Evolutionary conservation across 768 basidiomycete genomes (phyloP), one percentile per base, ranked within the genome.

Genomic region (Kwoniella dejecticola): DNA sequence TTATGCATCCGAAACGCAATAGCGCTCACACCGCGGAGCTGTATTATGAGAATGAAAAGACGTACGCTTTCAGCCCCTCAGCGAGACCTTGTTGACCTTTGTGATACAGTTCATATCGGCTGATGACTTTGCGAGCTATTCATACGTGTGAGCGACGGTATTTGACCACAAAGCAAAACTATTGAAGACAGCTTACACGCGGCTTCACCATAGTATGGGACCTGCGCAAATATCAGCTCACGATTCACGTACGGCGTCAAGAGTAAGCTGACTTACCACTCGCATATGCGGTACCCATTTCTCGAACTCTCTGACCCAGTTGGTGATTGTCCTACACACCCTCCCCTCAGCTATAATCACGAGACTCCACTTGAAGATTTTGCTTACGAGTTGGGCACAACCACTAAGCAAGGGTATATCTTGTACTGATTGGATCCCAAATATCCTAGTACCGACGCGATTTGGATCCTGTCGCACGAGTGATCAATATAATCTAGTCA

Each of bases 291-390:
- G 81, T 1, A 79, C 80, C 82, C 90, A 91, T 61, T 88, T 85
- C 70, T 90, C 88, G 66, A 98, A 91, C 76, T 99, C 96, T 31
- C 96, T 84, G 13, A 95, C 85, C 95, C 94, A 96, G 68, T 76
- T 96, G 4, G 88, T 88, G 65, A 98, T 88, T 0, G 94, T 96
- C 1, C 67, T 69, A 40, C 66, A 40, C 30, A 38, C 4, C 45
- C 1, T 23, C 15, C 36, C 0, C 33, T 61, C 53, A 61, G 54
- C 63, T 58, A 17, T 21, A 23, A n/a, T 24, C 8, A 30, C 36
- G 12, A 24, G 27, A 17, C 7, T 7, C 23, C 24, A 15, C 7
- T 33, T 26, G 52, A 10, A 33, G 33, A 50, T 23, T n/a, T n/a
- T n/a, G 69, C 69, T 41, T 55, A 76, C 12, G 93, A 95, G 74